Conservation (phyloP, 805 yeast species). For the Starmera quercuum region DNA sequence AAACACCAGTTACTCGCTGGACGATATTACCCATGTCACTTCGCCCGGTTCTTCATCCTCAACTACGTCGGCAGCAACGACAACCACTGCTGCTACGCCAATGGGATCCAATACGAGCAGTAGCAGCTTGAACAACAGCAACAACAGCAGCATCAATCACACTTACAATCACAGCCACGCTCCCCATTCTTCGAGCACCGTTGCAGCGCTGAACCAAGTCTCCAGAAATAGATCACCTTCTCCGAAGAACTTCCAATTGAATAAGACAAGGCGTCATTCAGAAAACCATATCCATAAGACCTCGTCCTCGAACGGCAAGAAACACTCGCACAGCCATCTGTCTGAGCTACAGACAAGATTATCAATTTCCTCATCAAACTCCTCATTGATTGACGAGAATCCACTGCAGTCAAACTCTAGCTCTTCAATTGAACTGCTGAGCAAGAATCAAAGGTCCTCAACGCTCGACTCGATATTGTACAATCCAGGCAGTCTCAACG, state of each 20-base stretch:
- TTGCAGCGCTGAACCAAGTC: not conserved
- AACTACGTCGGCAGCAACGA: not conserved
- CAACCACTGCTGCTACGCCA: constrained; percentile 3
- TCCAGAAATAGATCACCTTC: not conserved
- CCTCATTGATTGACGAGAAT: not conserved
- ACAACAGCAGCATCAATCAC: not conserved
- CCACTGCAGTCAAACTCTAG: not conserved
- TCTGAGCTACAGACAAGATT: not conserved
- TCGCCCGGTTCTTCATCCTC: constrained; percentile 1
- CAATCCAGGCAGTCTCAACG: not conserved
- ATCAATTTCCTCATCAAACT: constrained; percentile 5
- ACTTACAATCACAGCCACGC: too few species aligned
- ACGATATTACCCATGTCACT: constrained; percentile 17
- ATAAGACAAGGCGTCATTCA: constrained; percentile 6
- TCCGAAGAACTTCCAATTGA: not conserved
- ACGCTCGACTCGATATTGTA: not conserved
- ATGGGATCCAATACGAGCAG: not conserved
- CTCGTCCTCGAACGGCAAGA: not conserved
- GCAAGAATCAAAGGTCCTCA: not conserved
- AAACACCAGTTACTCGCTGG: constrained; percentile 11
- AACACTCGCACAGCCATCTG: not conserved
- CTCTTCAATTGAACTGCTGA: not conserved
- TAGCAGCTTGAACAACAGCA: not conserved
- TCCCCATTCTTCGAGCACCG: too few species aligned
- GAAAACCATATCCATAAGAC: constrained; percentile 17